Base-by-base conservation (phyloP, 78 protist genomes). In the Chrysochromulina parva region DNA sequence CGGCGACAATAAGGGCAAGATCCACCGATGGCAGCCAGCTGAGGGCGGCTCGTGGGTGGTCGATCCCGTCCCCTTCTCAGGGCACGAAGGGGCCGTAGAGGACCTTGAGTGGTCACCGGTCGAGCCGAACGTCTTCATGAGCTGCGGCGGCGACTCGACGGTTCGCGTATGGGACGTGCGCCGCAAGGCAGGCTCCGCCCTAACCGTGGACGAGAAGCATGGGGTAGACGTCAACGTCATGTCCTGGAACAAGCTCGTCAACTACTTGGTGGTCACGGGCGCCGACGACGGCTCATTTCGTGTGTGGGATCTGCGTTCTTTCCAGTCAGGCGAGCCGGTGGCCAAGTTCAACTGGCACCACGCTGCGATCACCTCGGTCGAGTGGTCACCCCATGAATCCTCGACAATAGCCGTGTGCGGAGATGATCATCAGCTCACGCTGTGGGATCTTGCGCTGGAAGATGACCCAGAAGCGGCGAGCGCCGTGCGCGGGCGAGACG, bases 391-490 rank as follows among this genome's bases (percentile, higher is more conserved):
- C 24, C 82, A 74, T 9, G 71, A 13, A 65, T 13, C 62, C 62
- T 94, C 98, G 1, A 95, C 96, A 50, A 71, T 98, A 0, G 98
- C 97, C 17, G 97, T 96, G 16, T 19, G 95, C 26, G 91, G 96
- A n/a, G 97, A 94, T 3, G 98, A 96, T 74, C 52, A 95, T 86
- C 96, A 94, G 91, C 57, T 95, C 19, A 93, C 98, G 11, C 84
- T 98, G 67, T 98, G 99, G 99, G 99, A 98, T 67, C 76, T 97
- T 78, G 73, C 97, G 20, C 89, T 97, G 10, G 99, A 98, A 93
- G 81, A 85, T 52, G 99, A 98, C 82, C 94, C 62, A 73, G 96
- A 93, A 26, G 94, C 93, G 74, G 90, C 93, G 66, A 38, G 1
- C 24, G 88, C 71, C 6, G 91, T 38, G 26, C 55, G 17, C 5